A percentile compares a stretch with the other conserved stretches of the same genome.
phyloP scores from a whole-genome alignment of 371 early-diverging fungal genomes.

The Mucor circinelloides region DNA sequence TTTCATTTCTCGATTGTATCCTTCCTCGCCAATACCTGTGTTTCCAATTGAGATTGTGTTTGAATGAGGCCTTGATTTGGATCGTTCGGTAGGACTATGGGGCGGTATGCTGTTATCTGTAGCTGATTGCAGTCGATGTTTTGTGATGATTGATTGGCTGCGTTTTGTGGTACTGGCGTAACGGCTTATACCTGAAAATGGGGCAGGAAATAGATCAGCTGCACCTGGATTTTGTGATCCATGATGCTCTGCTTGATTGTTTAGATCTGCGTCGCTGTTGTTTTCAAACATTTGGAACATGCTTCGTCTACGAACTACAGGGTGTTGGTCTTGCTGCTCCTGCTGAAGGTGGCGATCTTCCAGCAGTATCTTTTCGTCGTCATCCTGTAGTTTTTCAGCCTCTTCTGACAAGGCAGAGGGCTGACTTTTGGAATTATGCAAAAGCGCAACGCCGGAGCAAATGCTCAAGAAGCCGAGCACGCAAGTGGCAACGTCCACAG shows the following conservation, averaged over 20 bases:
- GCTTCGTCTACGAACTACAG: slow-evolving; percentile 12
- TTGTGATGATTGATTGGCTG: slow-evolving; percentile 21
- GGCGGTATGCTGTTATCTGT: not conserved
- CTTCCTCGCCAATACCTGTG: slow-evolving; percentile 23
- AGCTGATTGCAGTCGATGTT: not conserved
- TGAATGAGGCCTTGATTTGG: slow-evolving; percentile 12
- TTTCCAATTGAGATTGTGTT: slow-evolving; percentile 29
- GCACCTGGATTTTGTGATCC: slow-evolving; percentile 28
- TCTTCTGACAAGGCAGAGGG: not conserved
- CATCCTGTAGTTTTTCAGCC: not conserved
- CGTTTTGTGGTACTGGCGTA: slow-evolving; percentile 34
- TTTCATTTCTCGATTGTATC: slow-evolving; percentile 19
- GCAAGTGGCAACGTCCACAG: slow-evolving; percentile 80
- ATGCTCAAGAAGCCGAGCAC: slow-evolving; percentile 91
- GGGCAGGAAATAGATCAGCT: slow-evolving; percentile 38
- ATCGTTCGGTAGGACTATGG: not conserved
- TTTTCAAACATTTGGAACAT: slow-evolving; percentile 36
- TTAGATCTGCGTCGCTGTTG: slow-evolving; percentile 23
- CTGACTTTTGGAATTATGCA: slow-evolving; percentile 43
- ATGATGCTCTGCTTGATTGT: slow-evolving; percentile 12
- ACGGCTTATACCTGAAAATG: slow-evolving; percentile 33
- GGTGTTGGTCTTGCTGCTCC: not conserved
- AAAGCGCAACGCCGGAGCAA: slow-evolving; percentile 56
- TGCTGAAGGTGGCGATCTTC: slow-evolving; percentile 1
- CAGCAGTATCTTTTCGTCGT: slow-evolving; percentile 10